These are phyloP conservation scores for Helianthus annuus DNA, from an alignment of 129 eudicot genomes.

Conservation along the genomic window HanXRQr2.0-SUNRISE NC_035444.2:145211685-145212184, in stretches of 20 bases:
- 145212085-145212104: background rate
- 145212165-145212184: too few species aligned
- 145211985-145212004: slow-evolving; percentile 27
- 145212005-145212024: slow-evolving; percentile 21
- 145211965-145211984: slow-evolving; percentile 36
- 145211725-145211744: slow-evolving; percentile 21
- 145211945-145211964: slow-evolving; percentile 16
- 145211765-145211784: slow-evolving; percentile 12
- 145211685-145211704: background rate
- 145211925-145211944: slow-evolving; percentile 22
- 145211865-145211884: slow-evolving; percentile 28
- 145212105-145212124: too few species aligned
- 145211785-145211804: slow-evolving; percentile 20
- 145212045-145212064: background rate
- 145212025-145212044: slow-evolving; percentile 1
- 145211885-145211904: slow-evolving; percentile 36
- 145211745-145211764: slow-evolving; percentile 6
- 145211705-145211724: slow-evolving; percentile 15
- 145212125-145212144: too few species aligned
- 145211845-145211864: slow-evolving; percentile 24
- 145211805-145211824: slow-evolving; percentile 8
- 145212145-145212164: too few species aligned
- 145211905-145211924: slow-evolving; percentile 22
- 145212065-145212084: background rate
- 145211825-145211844: slow-evolving; percentile 18